Evolutionary conservation across 257 asterid species (phyloP).

Genomic region (Solanum pinnatisectum): DNA sequence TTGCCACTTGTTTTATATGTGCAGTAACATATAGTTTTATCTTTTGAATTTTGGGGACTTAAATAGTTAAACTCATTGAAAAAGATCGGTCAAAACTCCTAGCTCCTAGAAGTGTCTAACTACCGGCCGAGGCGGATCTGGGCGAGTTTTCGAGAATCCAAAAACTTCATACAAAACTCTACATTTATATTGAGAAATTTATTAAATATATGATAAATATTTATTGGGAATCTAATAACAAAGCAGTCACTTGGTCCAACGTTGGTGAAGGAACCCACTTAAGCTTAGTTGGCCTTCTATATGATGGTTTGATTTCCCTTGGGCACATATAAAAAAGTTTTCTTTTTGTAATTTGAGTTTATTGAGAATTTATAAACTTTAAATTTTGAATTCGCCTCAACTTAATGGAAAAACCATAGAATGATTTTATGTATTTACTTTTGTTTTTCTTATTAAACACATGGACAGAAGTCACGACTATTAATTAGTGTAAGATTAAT

Average conservation of each 20-base stretch:
- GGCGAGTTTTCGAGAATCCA: too few relatives aligned
- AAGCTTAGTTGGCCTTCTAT: too few relatives aligned
- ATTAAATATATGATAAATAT: too few relatives aligned
- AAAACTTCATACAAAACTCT: fast-evolving
- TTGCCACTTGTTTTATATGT: background rate
- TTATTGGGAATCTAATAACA: too few relatives aligned
- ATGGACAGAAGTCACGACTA: background rate
- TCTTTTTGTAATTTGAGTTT: background rate
- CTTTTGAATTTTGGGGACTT: background rate
- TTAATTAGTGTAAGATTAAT: background rate
- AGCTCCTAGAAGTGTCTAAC: background rate
- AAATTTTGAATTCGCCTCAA: too few relatives aligned
- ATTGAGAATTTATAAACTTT: too few relatives aligned
- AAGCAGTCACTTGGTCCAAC: too few relatives aligned
- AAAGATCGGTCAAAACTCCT: background rate
- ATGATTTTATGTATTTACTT: background rate
- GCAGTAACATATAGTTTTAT: background rate
- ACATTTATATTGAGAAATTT: too few relatives aligned
- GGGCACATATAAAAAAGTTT: background rate
- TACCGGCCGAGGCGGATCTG: background rate
- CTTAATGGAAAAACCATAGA: background rate
- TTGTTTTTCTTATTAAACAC: background rate
- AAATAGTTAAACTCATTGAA: background rate
- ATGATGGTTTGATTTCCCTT: too few relatives aligned
- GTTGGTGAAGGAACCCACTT: too few relatives aligned